A percentile compares a stretch with the other conserved stretches of the same genome.
Evolutionary conservation across 805 yeast genomes (phyloP).

Genomic region (Cyberlindnera mycetangii): DNA sequence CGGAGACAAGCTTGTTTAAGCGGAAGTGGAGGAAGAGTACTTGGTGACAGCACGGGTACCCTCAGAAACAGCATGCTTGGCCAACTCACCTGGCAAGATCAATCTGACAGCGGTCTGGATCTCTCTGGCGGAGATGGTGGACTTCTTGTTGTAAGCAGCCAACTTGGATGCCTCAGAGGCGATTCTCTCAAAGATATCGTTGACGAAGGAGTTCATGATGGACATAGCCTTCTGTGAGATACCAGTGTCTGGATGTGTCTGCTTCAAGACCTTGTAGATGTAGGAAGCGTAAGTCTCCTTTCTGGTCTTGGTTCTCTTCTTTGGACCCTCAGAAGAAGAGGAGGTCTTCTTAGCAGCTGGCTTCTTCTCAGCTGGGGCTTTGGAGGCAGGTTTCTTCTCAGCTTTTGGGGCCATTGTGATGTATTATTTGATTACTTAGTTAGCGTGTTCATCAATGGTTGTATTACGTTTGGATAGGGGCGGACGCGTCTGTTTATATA

Average conservation of each 20-base stretch:
- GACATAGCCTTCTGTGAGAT: conserved; percentile 98
- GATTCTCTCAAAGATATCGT: conserved; percentile 97
- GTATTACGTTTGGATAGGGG: not conserved
- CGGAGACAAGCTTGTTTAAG: conserved; percentile 28
- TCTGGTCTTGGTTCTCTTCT: conserved; percentile 94
- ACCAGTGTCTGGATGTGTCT: conserved; percentile 99
- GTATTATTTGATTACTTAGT: conserved; percentile 2
- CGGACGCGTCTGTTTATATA: conserved; percentile 14
- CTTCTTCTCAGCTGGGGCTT: conserved; percentile 97
- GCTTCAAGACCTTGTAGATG: conserved; percentile 97
- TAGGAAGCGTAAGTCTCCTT: conserved; percentile 98
- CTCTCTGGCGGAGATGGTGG: conserved; percentile 97
- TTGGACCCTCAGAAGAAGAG: conserved; percentile 71
- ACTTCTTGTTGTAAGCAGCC: conserved; percentile 98
- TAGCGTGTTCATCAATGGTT: not conserved
- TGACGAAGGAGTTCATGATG: conserved; percentile 96
- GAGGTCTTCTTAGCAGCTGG: conserved; percentile 86
- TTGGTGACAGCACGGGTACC: conserved; percentile 99
- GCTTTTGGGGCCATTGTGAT: conserved; percentile 65
- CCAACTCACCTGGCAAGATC: conserved; percentile 97
- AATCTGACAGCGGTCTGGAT: conserved; percentile 98
- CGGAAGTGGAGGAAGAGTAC: conserved; percentile 70
- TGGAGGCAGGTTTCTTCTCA: conserved; percentile 65
- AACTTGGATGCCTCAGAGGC: conserved; percentile 98
- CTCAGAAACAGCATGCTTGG: conserved; percentile 98